Conservation (phyloP, 495 filamentous ascomycete species). For the Staphylotrichum tortipilum region DNA sequence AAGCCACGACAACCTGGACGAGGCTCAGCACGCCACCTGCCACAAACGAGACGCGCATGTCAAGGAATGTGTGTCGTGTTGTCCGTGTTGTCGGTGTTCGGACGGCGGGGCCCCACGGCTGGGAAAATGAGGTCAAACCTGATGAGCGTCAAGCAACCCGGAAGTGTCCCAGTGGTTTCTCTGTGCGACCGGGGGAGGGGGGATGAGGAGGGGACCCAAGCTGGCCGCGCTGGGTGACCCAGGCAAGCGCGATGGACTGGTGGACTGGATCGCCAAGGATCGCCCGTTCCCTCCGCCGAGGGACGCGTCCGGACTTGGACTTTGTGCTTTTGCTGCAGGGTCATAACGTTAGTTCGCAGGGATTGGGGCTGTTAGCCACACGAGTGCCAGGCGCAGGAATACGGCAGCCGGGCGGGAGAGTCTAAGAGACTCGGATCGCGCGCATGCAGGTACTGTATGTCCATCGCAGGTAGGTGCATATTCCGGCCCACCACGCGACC, state of each 20-base stretch:
- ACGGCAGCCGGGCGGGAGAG: too few species aligned
- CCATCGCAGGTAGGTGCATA: too few species aligned
- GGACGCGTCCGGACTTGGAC: slow-evolving; percentile 1
- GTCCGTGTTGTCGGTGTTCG: neutral
- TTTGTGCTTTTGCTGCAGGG: neutral
- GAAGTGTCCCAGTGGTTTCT: neutral
- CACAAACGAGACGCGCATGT: slow-evolving; percentile 10
- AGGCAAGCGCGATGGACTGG: too few species aligned
- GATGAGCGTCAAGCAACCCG: neutral
- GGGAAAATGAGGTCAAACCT: neutral
- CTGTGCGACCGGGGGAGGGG: neutral
- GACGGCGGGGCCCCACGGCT: neutral
- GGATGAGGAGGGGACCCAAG: too few species aligned
- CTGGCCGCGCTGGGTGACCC: too few species aligned
- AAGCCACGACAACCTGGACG: neutral
- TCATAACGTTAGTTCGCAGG: too few species aligned
- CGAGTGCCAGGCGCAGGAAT: too few species aligned
- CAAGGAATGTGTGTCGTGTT: slow-evolving; percentile 7
- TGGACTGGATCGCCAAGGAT: slow-evolving; percentile 17
- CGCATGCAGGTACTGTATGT: too few species aligned
- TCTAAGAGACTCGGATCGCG: too few species aligned
- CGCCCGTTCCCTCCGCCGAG: neutral
- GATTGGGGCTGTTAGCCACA: too few species aligned
- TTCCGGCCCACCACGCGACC: too few species aligned
- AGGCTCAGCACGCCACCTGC: slow-evolving; percentile 1